Conservation (phyloP, 495 filamentous ascomycete genomes). For the Lasiosphaeria miniovina region DNA sequence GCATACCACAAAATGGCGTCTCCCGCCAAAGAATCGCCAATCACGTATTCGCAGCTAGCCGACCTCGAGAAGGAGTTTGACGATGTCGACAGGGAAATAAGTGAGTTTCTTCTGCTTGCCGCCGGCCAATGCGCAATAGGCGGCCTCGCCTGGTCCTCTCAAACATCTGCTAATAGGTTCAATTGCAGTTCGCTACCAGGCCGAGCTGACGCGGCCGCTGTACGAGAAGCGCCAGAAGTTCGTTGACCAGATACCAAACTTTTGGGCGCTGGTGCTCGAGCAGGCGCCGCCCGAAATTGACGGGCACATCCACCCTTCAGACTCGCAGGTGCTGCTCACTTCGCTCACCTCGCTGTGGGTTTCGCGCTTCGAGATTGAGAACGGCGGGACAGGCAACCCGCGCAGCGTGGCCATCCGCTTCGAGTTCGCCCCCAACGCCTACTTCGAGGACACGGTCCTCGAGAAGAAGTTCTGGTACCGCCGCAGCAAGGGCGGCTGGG, state of each 20-base stretch:
- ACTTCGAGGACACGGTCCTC: slow-evolving; percentile 68
- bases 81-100: slow-evolving; percentile 64
- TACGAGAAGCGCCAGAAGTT: slow-evolving; percentile 69
- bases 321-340: slow-evolving; percentile 63
- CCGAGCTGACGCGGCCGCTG: slow-evolving; percentile 52
- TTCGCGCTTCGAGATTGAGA: slow-evolving; percentile 69
- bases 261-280: slow-evolving; percentile 87
- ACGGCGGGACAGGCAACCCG: slow-evolving; percentile 56
- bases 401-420: slow-evolving; percentile 61
- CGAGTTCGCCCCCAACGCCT: slow-evolving; percentile 65
- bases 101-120: slow-evolving; percentile 44
- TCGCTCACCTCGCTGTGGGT: slow-evolving; percentile 64
- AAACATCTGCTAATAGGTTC: background rate
- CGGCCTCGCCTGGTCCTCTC: background rate
- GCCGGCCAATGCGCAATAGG: background rate
- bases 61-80: slow-evolving; percentile 70
- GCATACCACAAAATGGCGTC: slow-evolving; percentile 35
- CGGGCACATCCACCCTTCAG: slow-evolving; percentile 74
- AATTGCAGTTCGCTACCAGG: slow-evolving; percentile 55
- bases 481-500: slow-evolving; percentile 59
- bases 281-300: slow-evolving; percentile 80
- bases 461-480: slow-evolving; percentile 91
- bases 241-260: slow-evolving; percentile 67
- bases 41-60: slow-evolving; percentile 56
- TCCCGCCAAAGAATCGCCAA: slow-evolving; percentile 37